Conservation (phyloP, 1,284 basidiomycete genomes). For the Ustilago esculenta region DNA sequence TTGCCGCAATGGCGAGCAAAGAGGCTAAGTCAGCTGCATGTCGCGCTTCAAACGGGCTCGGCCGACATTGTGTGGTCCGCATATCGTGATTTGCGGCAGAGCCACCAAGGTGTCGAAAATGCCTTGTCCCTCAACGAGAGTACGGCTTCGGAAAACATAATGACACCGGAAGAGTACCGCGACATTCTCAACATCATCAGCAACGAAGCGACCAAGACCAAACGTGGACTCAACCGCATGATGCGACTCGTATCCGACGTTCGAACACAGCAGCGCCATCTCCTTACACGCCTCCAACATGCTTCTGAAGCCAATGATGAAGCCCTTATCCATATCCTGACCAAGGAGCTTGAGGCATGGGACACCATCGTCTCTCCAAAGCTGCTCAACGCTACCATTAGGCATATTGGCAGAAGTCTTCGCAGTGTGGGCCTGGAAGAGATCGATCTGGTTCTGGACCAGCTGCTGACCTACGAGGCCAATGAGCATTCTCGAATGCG, state of each 20-base stretch:
- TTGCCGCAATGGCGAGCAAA: constrained; percentile 11
- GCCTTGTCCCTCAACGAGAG: not conserved
- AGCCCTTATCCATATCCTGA: not conserved
- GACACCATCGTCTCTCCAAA: constrained; percentile 16
- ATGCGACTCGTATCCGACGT: constrained; percentile 22
- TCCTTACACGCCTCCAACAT: constrained; percentile 16
- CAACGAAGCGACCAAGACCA: constrained; percentile 19
- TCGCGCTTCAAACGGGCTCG: constrained; percentile 18
- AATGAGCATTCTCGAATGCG: constrained; percentile 23
- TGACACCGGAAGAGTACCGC: constrained; percentile 14
- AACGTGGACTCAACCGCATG: constrained; percentile 17
- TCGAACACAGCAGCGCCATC: constrained; percentile 23
- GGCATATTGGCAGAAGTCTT: constrained; percentile 24
- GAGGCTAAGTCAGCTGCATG: constrained; percentile 17
- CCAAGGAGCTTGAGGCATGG: constrained; percentile 19
- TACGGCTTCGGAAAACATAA: not conserved
- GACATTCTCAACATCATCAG: constrained; percentile 8
- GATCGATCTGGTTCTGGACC: constrained; percentile 28
- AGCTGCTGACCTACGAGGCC: constrained; percentile 30
- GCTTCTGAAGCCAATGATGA: not conserved
- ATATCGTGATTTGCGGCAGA: constrained; percentile 10
- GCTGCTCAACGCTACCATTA: constrained; percentile 15
- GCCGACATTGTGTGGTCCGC: constrained; percentile 28
- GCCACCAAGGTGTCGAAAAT: not conserved
- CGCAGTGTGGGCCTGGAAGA: constrained; percentile 29